These are phyloP conservation scores for Backusella westeae DNA, from an alignment of 192 early-diverging fungal genomes.

Conservation along the genomic window DNA sequence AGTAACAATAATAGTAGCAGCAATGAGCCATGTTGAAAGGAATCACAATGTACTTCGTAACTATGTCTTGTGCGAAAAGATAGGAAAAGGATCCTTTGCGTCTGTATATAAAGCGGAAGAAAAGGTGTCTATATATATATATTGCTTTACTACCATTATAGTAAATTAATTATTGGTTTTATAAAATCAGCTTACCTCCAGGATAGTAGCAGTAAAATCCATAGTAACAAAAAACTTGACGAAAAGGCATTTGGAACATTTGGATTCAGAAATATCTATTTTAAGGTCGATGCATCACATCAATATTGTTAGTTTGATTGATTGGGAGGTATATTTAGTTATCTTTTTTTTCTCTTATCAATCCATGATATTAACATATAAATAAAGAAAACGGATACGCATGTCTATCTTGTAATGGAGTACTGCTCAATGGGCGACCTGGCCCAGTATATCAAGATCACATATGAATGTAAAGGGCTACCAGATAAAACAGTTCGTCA, in stretches of 20 bases:
- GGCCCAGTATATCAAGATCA: conserved; percentile 79
- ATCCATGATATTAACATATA: background rate
- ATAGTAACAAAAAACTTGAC: conserved; percentile 90
- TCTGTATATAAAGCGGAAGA: conserved; percentile 82
- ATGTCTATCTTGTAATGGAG: conserved; percentile 98
- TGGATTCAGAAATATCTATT: conserved; percentile 95
- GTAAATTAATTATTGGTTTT: background rate
- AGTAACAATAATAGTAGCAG: too few relatives aligned
- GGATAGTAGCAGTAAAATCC: conserved; percentile 86
- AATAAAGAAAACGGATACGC: conserved; percentile 79
- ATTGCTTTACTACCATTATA: background rate
- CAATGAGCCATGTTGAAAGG: background rate
- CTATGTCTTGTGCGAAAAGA: conserved; percentile 66
- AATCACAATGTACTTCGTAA: conserved; percentile 4
- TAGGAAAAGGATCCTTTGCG: conserved; percentile 97
- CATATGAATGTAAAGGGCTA: conserved; percentile 67
- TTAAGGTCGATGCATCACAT: conserved; percentile 80
- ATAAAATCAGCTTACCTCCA: background rate
- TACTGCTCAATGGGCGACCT: conserved; percentile 94
- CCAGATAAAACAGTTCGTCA: conserved; percentile 75
- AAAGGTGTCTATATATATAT: conserved; percentile 42
- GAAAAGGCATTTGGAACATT: conserved; percentile 83
- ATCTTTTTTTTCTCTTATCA: background rate
- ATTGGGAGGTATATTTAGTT: conserved; percentile 68
- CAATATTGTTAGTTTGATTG: conserved; percentile 87